Percentiles rank a stretch among this genome's conserved stretches.
These are phyloP conservation scores for Microcera coccophila DNA, from an alignment of 2,329 filamentous ascomycete genomes.

Conservation along the genomic window DNA sequence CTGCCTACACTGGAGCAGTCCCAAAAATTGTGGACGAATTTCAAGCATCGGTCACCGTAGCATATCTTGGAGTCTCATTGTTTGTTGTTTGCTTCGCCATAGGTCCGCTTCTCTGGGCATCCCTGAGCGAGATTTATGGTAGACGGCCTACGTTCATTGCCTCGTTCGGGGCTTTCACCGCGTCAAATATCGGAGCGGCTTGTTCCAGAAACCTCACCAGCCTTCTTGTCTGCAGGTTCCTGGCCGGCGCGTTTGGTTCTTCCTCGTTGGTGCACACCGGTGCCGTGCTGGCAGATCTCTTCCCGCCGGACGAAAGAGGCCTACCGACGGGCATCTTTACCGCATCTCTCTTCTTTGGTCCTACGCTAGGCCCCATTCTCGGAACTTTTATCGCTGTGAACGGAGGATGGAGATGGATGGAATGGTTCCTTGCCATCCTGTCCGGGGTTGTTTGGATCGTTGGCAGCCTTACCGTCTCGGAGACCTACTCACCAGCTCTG, in stretches of 20 bases:
- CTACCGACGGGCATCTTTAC: constrained; percentile 79
- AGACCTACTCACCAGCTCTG: constrained; percentile 77
- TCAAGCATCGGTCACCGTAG: background rate
- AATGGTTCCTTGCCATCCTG: constrained; percentile 76
- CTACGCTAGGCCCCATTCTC: constrained; percentile 47
- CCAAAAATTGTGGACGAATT: background rate
- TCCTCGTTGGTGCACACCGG: constrained; percentile 79
- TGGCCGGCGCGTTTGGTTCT: constrained; percentile 75
- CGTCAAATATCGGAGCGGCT: constrained; percentile 74
- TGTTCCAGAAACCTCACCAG: constrained; percentile 70
- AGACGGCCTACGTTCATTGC: constrained; percentile 54
- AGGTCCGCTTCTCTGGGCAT: constrained; percentile 70
- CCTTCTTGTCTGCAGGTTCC: constrained; percentile 67
- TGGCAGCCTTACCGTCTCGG: constrained; percentile 75
- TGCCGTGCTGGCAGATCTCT: constrained; percentile 73
- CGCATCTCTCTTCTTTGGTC: constrained; percentile 70
- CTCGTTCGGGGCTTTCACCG: constrained; percentile 60
- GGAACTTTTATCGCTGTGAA: constrained; percentile 69
- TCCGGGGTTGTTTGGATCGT: constrained; percentile 60
- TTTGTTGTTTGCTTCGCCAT: constrained; percentile 46
- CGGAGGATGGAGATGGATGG: constrained; percentile 72
- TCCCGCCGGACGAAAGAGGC: constrained; percentile 72
- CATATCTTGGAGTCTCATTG: constrained; percentile 6
- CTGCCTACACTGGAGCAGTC: background rate
- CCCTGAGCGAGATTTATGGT: constrained; percentile 68